Evolutionary conservation across 148 eudicot species (phyloP).

Genomic region (Arctostaphylos glauca): DNA sequence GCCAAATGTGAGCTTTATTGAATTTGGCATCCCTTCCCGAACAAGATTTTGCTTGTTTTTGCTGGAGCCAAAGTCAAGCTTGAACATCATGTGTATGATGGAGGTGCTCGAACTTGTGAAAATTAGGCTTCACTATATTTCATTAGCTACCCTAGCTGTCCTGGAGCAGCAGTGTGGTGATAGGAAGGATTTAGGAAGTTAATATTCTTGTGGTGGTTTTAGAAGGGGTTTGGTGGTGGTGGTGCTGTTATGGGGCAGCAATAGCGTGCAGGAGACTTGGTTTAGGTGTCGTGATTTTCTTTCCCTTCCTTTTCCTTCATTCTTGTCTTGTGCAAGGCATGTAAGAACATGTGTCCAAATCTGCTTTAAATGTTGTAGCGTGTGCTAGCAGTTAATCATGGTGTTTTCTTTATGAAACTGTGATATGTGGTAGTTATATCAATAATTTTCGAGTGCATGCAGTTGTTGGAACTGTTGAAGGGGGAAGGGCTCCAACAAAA

Average conservation of each 20-base stretch:
- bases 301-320: not conserved
- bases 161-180: not conserved
- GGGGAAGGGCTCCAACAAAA: slow-evolving; percentile 94
- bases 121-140: not conserved
- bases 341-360: not conserved
- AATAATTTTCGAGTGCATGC: slow-evolving; percentile 24
- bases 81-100: not conserved
- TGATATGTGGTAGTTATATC: slow-evolving; percentile 15
- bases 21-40: not conserved
- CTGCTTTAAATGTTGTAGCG: not conserved
- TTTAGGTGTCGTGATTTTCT: slow-evolving; percentile 8
- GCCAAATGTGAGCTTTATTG: not conserved
- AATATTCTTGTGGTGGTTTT: slow-evolving; percentile 5
- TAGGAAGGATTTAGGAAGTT: not conserved
- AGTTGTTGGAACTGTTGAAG: slow-evolving; percentile 99
- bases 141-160: not conserved
- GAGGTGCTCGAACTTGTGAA: not conserved
- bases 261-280: not conserved
- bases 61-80: not conserved
- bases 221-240: not conserved
- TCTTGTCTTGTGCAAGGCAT: not conserved
- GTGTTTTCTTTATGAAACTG: not conserved
- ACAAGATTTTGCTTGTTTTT: not conserved
- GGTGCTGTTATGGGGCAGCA: not conserved
- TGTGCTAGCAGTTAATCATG: not conserved